Conservation (phyloP, 306 rosid genomes). For the Phaseolus lunatus region DNA sequence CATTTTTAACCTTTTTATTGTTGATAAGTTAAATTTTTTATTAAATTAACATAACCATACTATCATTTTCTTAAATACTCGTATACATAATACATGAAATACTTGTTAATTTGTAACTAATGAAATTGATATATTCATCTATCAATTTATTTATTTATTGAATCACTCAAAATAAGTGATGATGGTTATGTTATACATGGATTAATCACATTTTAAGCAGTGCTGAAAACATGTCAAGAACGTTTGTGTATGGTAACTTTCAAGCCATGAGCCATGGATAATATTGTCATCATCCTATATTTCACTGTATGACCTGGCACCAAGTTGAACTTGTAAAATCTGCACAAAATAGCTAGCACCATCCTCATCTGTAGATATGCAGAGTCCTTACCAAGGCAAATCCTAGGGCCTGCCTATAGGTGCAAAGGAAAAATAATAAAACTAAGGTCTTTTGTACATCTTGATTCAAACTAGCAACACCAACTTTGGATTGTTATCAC, state of each 20-base stretch:
- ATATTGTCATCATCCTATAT: slow-evolving; percentile 92
- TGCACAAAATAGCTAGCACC: slow-evolving; percentile 80
- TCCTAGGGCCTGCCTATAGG: slow-evolving; percentile 83
- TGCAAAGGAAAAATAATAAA: slow-evolving; percentile 9
- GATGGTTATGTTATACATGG: background rate
- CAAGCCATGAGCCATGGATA: slow-evolving; percentile 91
- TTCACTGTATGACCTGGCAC: slow-evolving; percentile 71
- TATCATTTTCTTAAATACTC: too few species aligned
- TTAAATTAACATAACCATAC: too few species aligned
- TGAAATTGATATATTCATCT: too few species aligned
- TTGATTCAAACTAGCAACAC: background rate
- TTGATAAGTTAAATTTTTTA: too few species aligned
- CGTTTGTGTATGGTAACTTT: slow-evolving; percentile 69
- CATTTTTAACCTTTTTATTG: too few species aligned
- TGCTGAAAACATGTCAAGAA: slow-evolving; percentile 37
- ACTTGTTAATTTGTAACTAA: too few species aligned
- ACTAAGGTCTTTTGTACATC: background rate
- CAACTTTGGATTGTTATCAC: background rate
- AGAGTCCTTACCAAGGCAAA: slow-evolving; percentile 95
- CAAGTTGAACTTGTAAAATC: slow-evolving; percentile 82
- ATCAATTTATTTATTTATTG: too few species aligned
- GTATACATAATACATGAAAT: too few species aligned
- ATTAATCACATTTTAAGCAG: background rate
- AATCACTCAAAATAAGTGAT: background rate
- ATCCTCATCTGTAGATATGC: slow-evolving; percentile 97